A percentile compares a stretch with the other conserved stretches of the same genome.
phyloP scores from a whole-genome alignment of 2,329 filamentous ascomycete species.

The Ophiocordyceps sinensis region DNA sequence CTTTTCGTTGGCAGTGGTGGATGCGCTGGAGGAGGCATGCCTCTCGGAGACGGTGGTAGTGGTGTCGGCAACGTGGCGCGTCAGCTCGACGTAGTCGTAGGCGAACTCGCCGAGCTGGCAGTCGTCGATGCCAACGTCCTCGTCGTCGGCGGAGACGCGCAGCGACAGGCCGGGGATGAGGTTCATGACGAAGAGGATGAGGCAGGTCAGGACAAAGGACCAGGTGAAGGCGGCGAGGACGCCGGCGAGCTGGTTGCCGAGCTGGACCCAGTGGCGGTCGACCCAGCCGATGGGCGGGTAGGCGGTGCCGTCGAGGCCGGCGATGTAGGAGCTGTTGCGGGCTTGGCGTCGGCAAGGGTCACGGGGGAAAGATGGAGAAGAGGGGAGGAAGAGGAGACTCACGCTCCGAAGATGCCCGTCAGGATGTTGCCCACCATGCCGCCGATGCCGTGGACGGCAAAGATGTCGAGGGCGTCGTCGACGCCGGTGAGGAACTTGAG shows the following conservation, averaged over 20 bases:
- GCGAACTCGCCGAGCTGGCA: conserved; percentile 70
- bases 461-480: conserved; percentile 81
- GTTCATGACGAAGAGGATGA: conserved; percentile 59
- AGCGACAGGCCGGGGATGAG: conserved; percentile 56
- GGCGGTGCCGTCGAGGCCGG: conserved; percentile 54
- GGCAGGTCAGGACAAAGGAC: conserved; percentile 51
- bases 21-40: conserved; percentile 9
- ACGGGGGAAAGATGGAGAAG: conserved; percentile 1
- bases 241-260: conserved; percentile 58
- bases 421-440: conserved; percentile 69
- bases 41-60: conserved; percentile 6
- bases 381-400: conserved; percentile 14
- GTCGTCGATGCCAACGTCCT: conserved; percentile 58
- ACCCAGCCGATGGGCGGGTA: conserved; percentile 51
- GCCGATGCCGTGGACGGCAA: conserved; percentile 77
- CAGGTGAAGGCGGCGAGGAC: conserved; percentile 50
- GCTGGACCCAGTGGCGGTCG: conserved; percentile 54
- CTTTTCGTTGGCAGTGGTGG: conserved; percentile 17
- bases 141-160: conserved; percentile 50
- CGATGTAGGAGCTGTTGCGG: conserved; percentile 47
- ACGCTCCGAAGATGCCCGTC: conserved; percentile 65
- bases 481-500: conserved; percentile 60
- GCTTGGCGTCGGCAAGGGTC: not conserved
- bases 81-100: conserved; percentile 67
- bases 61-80: conserved; percentile 42